These are phyloP conservation scores for Aspergillus persii DNA, from an alignment of 2,329 filamentous ascomycete genomes.

Conservation along the genomic window DNA sequence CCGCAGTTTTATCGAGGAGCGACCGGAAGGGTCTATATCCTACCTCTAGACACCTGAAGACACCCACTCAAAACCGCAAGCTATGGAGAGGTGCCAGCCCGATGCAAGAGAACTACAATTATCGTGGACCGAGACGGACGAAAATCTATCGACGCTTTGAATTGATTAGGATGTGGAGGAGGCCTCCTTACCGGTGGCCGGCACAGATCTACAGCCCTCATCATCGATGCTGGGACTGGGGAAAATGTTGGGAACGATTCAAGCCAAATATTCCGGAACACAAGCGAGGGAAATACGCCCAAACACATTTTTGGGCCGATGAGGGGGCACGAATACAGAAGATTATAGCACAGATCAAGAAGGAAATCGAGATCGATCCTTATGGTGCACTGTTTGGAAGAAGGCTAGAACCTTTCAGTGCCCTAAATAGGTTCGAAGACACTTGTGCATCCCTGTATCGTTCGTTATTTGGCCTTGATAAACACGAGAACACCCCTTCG, in stretches of 20 bases:
- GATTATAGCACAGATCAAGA: conserved; percentile 39
- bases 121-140: conserved; percentile 1
- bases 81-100: conserved; percentile 9
- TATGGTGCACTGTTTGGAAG: conserved; percentile 42
- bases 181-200: conserved; percentile 1
- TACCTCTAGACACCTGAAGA: background rate
- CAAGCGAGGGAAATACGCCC: background rate
- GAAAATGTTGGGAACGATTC: conserved; percentile 11
- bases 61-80: conserved; percentile 7
- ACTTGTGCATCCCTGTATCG: conserved; percentile 32
- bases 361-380: conserved; percentile 37
- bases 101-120: background rate
- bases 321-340: conserved; percentile 22
- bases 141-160: conserved; percentile 2
- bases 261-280: background rate
- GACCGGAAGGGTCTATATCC: background rate
- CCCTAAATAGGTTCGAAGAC: conserved; percentile 19
- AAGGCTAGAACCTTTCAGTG: conserved; percentile 25
- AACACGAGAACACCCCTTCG: background rate
- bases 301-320: conserved; percentile 20
- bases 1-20: background rate
- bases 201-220: conserved; percentile 4
- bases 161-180: background rate
- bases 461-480: conserved; percentile 24
- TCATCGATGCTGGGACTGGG: conserved; percentile 16